Conservation (phyloP, 139 green algal genomes). For the Chlamydomonas urium region DNA sequence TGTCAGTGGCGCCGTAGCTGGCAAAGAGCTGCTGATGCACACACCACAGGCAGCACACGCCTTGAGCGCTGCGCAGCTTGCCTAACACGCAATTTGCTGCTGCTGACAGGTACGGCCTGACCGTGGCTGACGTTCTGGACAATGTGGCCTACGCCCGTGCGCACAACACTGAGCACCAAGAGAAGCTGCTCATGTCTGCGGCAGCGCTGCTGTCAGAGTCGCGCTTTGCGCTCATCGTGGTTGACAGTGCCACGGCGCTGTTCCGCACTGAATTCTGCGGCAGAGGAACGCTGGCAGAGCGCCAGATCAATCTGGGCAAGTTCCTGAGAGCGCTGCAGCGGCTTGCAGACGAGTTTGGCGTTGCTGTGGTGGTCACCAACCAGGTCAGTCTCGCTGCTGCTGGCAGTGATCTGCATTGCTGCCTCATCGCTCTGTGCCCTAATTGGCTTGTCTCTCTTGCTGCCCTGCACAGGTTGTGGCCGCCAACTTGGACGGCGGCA, state of each 20-base stretch:
- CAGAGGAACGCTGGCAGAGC: constrained; percentile 79
- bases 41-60: too few relatives aligned
- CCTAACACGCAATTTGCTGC: too few relatives aligned
- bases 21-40: too few relatives aligned
- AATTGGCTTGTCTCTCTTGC: too few relatives aligned
- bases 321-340: constrained; percentile 88
- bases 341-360: constrained; percentile 94
- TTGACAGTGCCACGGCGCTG: constrained; percentile 92
- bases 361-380: constrained; percentile 95
- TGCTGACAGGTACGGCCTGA: constrained; percentile 87
- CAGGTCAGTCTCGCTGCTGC: constrained; percentile 75
- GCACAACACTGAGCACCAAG: constrained; percentile 98
- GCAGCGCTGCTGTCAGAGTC: constrained; percentile 91
- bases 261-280: constrained; percentile 88
- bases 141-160: constrained; percentile 97
- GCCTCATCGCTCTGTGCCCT: too few relatives aligned
- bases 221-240: constrained; percentile 89
- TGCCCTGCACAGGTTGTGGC: constrained; percentile 62
- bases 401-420: too few relatives aligned
- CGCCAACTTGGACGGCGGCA: constrained; percentile 84
- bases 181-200: constrained; percentile 77
- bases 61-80: too few relatives aligned
- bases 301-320: constrained; percentile 57
- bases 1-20: too few relatives aligned
- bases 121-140: constrained; percentile 88